A percentile compares a stretch with the other conserved stretches of the same genome.
Conservation (phyloP, 331 rosid species). For the Telfairia occidentalis region DNA sequence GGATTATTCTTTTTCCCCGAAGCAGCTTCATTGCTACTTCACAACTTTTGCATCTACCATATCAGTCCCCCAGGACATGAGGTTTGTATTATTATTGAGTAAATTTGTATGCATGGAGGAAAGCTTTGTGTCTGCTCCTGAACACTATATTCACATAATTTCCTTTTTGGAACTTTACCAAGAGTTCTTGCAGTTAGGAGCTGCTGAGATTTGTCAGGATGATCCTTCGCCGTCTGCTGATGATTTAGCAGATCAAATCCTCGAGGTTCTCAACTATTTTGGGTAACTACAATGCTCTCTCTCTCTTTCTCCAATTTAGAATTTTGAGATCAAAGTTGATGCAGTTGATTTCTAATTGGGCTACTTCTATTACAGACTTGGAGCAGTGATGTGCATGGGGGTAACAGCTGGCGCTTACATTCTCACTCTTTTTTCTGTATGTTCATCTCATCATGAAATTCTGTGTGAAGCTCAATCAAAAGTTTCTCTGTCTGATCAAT, state of each 20-base stretch:
- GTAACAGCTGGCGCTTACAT: slow-evolving; percentile 88
- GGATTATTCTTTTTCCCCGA: slow-evolving; percentile 90
- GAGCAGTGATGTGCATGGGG: slow-evolving; percentile 99
- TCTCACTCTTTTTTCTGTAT: slow-evolving; percentile 72
- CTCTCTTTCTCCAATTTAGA: not conserved
- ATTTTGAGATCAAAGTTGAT: not conserved
- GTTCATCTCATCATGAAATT: slow-evolving; percentile 18
- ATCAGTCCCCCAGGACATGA: slow-evolving; percentile 95
- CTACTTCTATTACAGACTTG: slow-evolving; percentile 52
- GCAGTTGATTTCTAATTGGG: slow-evolving; percentile 13
- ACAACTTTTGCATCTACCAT: slow-evolving; percentile 91
- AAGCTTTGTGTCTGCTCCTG: not conserved
- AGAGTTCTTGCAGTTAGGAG: slow-evolving; percentile 98
- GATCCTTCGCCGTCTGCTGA: slow-evolving; percentile 55
- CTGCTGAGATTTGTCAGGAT: slow-evolving; percentile 57
- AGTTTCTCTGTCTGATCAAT: not conserved
- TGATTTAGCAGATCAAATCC: slow-evolving; percentile 80
- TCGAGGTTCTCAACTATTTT: slow-evolving; percentile 75
- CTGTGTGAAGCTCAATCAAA: not conserved
- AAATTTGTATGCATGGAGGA: not conserved
- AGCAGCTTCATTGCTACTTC: slow-evolving; percentile 86
- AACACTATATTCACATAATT: slow-evolving; percentile 36
- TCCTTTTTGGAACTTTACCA: slow-evolving; percentile 51
- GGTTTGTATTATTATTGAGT: slow-evolving; percentile 49
- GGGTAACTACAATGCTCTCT: slow-evolving; percentile 31